phyloP scores from a whole-genome alignment of 495 filamentous ascomycete species.

The Pyronema omphalodes region DNA sequence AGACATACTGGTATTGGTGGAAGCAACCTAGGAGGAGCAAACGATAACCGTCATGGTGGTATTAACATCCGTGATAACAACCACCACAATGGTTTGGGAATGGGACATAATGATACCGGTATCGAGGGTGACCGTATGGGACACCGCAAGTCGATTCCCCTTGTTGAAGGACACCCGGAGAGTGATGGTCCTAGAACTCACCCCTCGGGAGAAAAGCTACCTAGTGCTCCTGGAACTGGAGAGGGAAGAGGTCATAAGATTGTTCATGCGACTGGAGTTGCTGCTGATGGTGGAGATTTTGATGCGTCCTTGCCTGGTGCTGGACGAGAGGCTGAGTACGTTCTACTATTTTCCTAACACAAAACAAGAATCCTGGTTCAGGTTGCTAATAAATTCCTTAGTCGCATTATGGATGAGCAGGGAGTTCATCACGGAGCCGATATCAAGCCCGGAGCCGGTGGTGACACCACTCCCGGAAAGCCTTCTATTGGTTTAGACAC shows the following conservation, averaged over 20 bases:
- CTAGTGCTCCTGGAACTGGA: constrained; percentile 22
- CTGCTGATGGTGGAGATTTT: constrained; percentile 39
- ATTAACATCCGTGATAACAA: too few species aligned
- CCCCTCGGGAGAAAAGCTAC: constrained; percentile 13
- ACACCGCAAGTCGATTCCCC: constrained; percentile 2
- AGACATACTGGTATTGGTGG: too few species aligned
- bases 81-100: too few species aligned
- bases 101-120: too few species aligned
- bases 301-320: constrained; percentile 43
- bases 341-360: constrained; percentile 1
- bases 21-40: too few species aligned
- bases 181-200: constrained; percentile 3
- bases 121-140: neutral
- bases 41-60: too few species aligned
- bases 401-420: constrained; percentile 15
- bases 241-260: constrained; percentile 36
- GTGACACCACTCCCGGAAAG: neutral
- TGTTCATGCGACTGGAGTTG: constrained; percentile 35
- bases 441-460: neutral
- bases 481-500: neutral
- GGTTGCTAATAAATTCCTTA: neutral
- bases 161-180: constrained; percentile 1
- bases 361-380: too few species aligned
- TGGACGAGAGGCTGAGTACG: constrained; percentile 47
- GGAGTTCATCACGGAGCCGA: constrained; percentile 16